phyloP scores from a whole-genome alignment of 2,329 filamentous ascomycete genomes.

The Paecilomyces sp. region DNA sequence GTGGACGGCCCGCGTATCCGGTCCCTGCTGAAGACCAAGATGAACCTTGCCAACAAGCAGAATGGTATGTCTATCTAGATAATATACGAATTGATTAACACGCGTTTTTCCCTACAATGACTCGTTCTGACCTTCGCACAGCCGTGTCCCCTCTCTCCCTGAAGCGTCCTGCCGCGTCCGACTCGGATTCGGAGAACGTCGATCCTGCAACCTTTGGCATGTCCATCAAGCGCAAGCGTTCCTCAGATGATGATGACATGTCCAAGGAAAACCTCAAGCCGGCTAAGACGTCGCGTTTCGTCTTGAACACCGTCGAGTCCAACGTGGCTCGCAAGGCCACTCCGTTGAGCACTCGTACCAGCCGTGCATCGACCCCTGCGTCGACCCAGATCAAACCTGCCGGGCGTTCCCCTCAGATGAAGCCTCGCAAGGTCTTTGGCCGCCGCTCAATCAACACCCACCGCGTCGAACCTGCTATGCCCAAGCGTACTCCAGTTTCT shows the following conservation, averaged over 20 bases:
- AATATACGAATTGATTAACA: neutral
- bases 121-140: slow-evolving; percentile 1
- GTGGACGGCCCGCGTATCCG: slow-evolving; percentile 25
- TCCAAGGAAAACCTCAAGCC: slow-evolving; percentile 39
- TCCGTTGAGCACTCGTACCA: slow-evolving; percentile 14
- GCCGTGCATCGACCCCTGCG: slow-evolving; percentile 31
- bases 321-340: slow-evolving; percentile 5
- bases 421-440: slow-evolving; percentile 61
- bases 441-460: slow-evolving; percentile 60
- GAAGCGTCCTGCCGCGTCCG: slow-evolving; percentile 5
- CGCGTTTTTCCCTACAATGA: slow-evolving; percentile 1
- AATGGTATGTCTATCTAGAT: slow-evolving; percentile 16
- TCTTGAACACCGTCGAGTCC: slow-evolving; percentile 18
- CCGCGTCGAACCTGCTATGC: slow-evolving; percentile 60
- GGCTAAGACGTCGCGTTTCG: slow-evolving; percentile 40
- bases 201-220: slow-evolving; percentile 47
- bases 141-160: slow-evolving; percentile 20
- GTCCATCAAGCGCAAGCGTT: slow-evolving; percentile 40
- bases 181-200: slow-evolving; percentile 50
- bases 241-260: slow-evolving; percentile 20
- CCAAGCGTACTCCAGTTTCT: slow-evolving; percentile 34
- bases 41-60: slow-evolving; percentile 26
- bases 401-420: slow-evolving; percentile 70
- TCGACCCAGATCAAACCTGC: slow-evolving; percentile 61
- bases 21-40: slow-evolving; percentile 20